These are phyloP conservation scores for Cercospora nicotianae DNA, from an alignment of 2,329 filamentous ascomycete species.

Conservation along the genomic window DNA sequence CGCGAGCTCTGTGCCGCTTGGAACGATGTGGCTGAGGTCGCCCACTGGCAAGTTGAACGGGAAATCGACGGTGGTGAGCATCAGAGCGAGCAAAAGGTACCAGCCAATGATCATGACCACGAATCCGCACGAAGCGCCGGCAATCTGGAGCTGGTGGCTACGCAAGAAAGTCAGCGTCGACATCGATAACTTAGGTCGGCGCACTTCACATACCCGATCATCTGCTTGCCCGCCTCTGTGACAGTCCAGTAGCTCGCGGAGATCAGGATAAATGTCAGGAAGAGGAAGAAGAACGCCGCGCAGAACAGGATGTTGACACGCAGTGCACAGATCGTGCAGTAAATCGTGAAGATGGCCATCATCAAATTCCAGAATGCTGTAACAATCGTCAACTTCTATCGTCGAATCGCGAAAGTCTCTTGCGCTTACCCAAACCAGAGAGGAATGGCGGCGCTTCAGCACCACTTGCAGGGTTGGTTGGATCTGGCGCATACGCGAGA, in stretches of 20 bases:
- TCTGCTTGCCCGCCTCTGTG: constrained; percentile 14
- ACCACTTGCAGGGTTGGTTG: constrained; percentile 9
- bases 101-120: constrained; percentile 25
- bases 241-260: constrained; percentile 22
- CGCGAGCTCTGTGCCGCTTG: constrained; percentile 18
- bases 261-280: constrained; percentile 23
- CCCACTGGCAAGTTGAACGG: constrained; percentile 25
- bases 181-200: not conserved
- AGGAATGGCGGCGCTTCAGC: constrained; percentile 18
- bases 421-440: constrained; percentile 20
- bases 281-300: constrained; percentile 26
- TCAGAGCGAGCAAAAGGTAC: constrained; percentile 26
- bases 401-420: not conserved
- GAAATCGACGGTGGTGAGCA: constrained; percentile 27
- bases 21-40: constrained; percentile 24
- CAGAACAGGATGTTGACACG: constrained; percentile 24
- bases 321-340: constrained; percentile 26
- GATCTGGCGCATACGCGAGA: constrained; percentile 22
- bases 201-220: not conserved
- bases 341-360: constrained; percentile 27
- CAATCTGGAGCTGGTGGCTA: constrained; percentile 3
- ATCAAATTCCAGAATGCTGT: constrained; percentile 27
- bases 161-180: not conserved
- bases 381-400: not conserved
- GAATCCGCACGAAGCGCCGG: constrained; percentile 23